Evolutionary conservation across 2,329 filamentous ascomycete species (phyloP), one percentile per base, ranked within the genome.

Genomic region (Pseudonectria buxi): DNA sequence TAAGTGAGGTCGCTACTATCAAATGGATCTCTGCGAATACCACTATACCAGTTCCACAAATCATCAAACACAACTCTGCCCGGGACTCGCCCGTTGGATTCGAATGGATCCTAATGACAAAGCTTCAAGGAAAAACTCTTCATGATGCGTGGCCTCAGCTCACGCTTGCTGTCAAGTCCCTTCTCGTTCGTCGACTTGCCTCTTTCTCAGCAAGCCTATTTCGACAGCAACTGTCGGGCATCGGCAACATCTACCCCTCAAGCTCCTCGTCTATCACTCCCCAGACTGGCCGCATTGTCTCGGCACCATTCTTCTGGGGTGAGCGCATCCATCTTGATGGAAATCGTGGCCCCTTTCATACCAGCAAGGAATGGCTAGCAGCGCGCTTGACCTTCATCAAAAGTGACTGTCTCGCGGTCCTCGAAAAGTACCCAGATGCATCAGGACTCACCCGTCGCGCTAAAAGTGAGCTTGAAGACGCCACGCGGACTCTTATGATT

Each of bases 61-160:
- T 67, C 4, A 15, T 62, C 28, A 50, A 43, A 2, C 63, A 51
- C 30, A 53, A 62, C 22, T 45, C 52, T 16, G 51, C 40, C 7
- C 39, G 36, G 10, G 30, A 55, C 1, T 64, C 62, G 14, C 39
- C 53, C 4, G 46, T 67, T 22, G 57, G 57, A 0, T 63, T 58
- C 12, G 62, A 67, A 46, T 69, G 61, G 62, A 65, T 67, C 12
- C 33, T 65, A 9, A 62, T 66, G 57, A 50, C 50, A 10, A 49
- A 44, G 14, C 33, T 63, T 13, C 29, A 33, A 1, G 61, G 58
- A 1, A 40, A 22, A 3, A 48, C 41, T 6, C 51, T 67, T 36
- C 35, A 51, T 1, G 48, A 26, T 49, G 53, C 14, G 42, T 60
- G 40, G 45, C 45, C 10, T 37, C 56, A 28, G 12, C 43, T 38